A percentile compares a stretch with the other conserved stretches of the same genome.
phyloP scores from a whole-genome alignment of 306 rosid genomes.

The Ziziphus jujuba region DNA sequence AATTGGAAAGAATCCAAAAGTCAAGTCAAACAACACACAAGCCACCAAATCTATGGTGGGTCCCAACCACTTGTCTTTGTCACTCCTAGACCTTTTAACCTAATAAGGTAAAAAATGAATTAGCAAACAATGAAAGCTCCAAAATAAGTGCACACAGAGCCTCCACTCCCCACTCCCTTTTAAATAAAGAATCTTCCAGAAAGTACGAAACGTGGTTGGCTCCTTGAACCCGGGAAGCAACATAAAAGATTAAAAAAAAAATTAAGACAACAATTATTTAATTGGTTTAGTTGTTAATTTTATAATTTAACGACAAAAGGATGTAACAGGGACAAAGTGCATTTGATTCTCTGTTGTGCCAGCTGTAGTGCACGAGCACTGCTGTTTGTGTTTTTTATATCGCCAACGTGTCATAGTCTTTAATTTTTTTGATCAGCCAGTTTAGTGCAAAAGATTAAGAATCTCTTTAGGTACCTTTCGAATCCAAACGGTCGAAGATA shows the following conservation, averaged over 20 bases:
- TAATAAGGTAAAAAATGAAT: not conserved
- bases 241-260: too few species aligned
- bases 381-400: not conserved
- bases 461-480: too few species aligned
- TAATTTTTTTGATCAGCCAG: too few species aligned
- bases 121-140: constrained; percentile 12
- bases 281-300: too few species aligned
- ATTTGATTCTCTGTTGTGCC: constrained; percentile 26
- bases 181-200: not conserved
- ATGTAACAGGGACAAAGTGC: not conserved
- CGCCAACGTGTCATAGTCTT: not conserved
- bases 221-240: constrained; percentile 33
- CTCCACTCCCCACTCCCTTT: constrained; percentile 11
- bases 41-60: constrained; percentile 10
- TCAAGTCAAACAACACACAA: constrained; percentile 27
- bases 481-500: too few species aligned
- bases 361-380: constrained; percentile 21
- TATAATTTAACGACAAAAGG: too few species aligned
- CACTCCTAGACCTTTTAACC: not conserved
- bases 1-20: not conserved
- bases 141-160: not conserved
- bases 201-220: constrained; percentile 14
- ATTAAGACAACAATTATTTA: too few species aligned
- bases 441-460: too few species aligned
- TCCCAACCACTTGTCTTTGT: constrained; percentile 27